These are phyloP conservation scores for Lactarius indigo DNA, from an alignment of 768 basidiomycete genomes.

Conservation along the genomic window DNA sequence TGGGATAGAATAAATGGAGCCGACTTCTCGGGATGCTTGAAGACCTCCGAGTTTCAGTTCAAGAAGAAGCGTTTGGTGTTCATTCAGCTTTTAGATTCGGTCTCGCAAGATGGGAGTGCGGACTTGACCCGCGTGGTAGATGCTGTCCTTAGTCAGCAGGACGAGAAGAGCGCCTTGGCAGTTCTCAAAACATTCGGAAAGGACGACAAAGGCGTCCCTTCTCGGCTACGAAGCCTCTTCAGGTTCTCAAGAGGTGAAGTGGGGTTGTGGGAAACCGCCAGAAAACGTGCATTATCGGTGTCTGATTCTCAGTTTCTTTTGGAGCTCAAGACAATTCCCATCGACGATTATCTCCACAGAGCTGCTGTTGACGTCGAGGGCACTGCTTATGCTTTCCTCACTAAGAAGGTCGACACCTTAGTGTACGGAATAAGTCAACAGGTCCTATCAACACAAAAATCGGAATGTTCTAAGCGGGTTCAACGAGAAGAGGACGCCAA, in stretches of 20 bases:
- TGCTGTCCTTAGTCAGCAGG: neutral
- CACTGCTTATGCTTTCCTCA: constrained; percentile 7
- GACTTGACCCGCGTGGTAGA: neutral
- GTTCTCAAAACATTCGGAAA: neutral
- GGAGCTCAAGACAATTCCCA: neutral
- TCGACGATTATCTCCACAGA: neutral
- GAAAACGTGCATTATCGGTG: neutral
- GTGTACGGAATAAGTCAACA: neutral
- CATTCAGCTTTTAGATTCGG: neutral
- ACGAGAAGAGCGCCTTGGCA: neutral
- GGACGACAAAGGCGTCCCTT: neutral
- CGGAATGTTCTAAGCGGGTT: constrained; percentile 8
- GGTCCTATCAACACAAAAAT: constrained; percentile 12
- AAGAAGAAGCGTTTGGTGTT: constrained; percentile 7
- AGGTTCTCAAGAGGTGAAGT: neutral
- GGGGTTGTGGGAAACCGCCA: constrained; percentile 1
- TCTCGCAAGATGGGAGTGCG: neutral
- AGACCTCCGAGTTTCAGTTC: neutral
- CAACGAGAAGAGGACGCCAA: neutral
- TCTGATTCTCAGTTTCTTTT: constrained; percentile 20
- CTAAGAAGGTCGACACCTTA: neutral
- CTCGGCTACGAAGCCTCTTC: neutral
- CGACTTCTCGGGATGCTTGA: neutral
- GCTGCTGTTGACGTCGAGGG: neutral
- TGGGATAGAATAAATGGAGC: neutral